Evolutionary conservation across 2,329 filamentous ascomycete genomes (phyloP).

Genomic region (Xylaria sp.): DNA sequence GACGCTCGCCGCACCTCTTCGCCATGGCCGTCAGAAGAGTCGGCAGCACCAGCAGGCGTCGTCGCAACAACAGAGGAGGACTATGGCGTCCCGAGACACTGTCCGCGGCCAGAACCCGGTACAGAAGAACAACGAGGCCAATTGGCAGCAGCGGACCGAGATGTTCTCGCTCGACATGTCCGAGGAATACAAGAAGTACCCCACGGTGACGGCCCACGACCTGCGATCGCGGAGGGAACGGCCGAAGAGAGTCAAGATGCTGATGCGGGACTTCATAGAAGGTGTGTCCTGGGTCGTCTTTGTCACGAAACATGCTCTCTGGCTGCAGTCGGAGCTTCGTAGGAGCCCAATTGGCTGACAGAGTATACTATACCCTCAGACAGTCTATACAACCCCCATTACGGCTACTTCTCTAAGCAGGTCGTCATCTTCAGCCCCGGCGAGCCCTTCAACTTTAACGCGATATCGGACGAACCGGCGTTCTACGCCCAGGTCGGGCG

Average conservation of each 20-base stretch:
- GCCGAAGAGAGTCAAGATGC: constrained; percentile 92
- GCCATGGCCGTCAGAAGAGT: constrained; percentile 51
- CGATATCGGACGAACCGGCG: constrained; percentile 82
- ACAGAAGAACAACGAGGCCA: constrained; percentile 65
- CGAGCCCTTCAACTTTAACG: constrained; percentile 88
- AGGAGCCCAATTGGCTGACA: constrained; percentile 23
- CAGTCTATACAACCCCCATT: constrained; percentile 92
- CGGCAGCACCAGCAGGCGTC: constrained; percentile 37
- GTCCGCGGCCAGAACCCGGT: constrained; percentile 46
- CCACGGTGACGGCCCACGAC: constrained; percentile 84
- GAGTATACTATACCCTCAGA: constrained; percentile 62
- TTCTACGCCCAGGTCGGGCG: constrained; percentile 82
- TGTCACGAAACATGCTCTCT: not conserved
- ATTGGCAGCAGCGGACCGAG: constrained; percentile 87
- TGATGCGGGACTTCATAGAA: constrained; percentile 97
- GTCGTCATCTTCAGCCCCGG: constrained; percentile 96
- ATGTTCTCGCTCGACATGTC: constrained; percentile 80
- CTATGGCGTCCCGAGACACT: constrained; percentile 46
- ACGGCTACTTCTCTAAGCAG: constrained; percentile 96
- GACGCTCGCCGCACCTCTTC: constrained; percentile 52
- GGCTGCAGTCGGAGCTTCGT: not conserved
- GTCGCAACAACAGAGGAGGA: constrained; percentile 50
- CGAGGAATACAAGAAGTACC: constrained; percentile 84
- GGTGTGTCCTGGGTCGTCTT: constrained; percentile 61
- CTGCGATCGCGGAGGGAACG: constrained; percentile 78